Percentiles rank a stretch among this genome's conserved stretches.
Conservation (phyloP, 2,329 filamentous ascomycete genomes). For the Zymoseptoria passerinii region DNA sequence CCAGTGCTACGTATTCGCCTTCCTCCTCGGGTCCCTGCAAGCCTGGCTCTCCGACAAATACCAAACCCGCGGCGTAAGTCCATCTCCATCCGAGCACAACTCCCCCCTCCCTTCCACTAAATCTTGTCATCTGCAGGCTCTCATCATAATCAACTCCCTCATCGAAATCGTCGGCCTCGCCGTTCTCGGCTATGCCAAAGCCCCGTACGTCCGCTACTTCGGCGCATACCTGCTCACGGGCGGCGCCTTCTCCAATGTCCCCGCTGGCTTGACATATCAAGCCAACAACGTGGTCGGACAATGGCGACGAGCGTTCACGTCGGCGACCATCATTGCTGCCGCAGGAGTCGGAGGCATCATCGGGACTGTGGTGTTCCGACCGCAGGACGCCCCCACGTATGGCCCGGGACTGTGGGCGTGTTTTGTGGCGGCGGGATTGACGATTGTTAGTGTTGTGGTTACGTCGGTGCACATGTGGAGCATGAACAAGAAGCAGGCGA, state of each 20-base stretch:
- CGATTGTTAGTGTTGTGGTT: slow-evolving; percentile 3
- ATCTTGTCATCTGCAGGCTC: slow-evolving; percentile 4
- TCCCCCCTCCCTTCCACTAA: neutral
- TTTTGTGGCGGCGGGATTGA: slow-evolving; percentile 2
- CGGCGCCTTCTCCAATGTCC: slow-evolving; percentile 67
- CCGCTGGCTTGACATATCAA: slow-evolving; percentile 64
- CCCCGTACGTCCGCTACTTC: slow-evolving; percentile 55
- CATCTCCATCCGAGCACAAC: too few species aligned
- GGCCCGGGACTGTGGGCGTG: slow-evolving; percentile 5
- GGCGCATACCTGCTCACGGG: slow-evolving; percentile 66
- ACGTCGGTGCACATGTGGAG: slow-evolving; percentile 6
- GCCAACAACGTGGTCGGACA: slow-evolving; percentile 59
- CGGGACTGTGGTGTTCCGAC: slow-evolving; percentile 62
- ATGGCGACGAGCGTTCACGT: neutral
- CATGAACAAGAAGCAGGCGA: slow-evolving; percentile 6
- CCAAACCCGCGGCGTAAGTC: slow-evolving; percentile 1
- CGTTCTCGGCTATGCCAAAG: slow-evolving; percentile 60
- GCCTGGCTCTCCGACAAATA: slow-evolving; percentile 4
- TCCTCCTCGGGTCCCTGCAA: slow-evolving; percentile 2
- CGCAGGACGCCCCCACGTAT: slow-evolving; percentile 5
- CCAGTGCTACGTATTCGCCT: slow-evolving; percentile 7
- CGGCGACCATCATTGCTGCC: slow-evolving; percentile 50
- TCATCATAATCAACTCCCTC: slow-evolving; percentile 58
- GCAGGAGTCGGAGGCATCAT: slow-evolving; percentile 69
- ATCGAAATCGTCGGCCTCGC: slow-evolving; percentile 57